Evolutionary conservation across 306 rosid genomes (phyloP).

Genomic region (Cucumis hystrix): DNA sequence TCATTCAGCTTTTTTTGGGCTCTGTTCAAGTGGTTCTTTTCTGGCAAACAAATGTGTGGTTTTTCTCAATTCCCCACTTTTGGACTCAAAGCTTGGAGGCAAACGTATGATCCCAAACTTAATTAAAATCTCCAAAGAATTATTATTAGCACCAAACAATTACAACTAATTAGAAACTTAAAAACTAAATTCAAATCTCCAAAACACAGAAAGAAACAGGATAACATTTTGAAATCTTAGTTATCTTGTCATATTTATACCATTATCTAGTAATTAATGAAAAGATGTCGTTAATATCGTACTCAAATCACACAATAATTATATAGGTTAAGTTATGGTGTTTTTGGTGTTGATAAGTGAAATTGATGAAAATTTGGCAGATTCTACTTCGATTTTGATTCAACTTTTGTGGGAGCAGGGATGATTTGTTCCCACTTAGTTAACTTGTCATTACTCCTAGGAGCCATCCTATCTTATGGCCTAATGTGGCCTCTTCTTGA

Average conservation of each 20-base stretch:
- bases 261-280: no score
- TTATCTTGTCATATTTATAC: no score
- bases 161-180: no score
- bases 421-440: conserved; percentile 90
- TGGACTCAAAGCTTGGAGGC: conserved; percentile 80
- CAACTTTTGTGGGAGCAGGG: conserved; percentile 84
- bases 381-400: conserved; percentile 67
- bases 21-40: conserved; percentile 81
- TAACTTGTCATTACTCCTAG: conserved; percentile 71
- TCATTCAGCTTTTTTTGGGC: conserved; percentile 79
- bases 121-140: no score
- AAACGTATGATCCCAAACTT: conserved; percentile 21
- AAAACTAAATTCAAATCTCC: no score
- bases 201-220: no score
- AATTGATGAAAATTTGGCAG: conserved; percentile 23
- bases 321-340: no score
- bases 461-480: conserved; percentile 71
- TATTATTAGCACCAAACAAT: no score
- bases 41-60: conserved; percentile 56
- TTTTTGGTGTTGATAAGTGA: background rate
- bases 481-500: conserved; percentile 73
- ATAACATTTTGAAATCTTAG: no score
- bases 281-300: no score
- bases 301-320: no score
- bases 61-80: conserved; percentile 74